These are phyloP conservation scores for Malus asiatica DNA, from an alignment of 306 rosid species.

Conservation along the genomic window DNA sequence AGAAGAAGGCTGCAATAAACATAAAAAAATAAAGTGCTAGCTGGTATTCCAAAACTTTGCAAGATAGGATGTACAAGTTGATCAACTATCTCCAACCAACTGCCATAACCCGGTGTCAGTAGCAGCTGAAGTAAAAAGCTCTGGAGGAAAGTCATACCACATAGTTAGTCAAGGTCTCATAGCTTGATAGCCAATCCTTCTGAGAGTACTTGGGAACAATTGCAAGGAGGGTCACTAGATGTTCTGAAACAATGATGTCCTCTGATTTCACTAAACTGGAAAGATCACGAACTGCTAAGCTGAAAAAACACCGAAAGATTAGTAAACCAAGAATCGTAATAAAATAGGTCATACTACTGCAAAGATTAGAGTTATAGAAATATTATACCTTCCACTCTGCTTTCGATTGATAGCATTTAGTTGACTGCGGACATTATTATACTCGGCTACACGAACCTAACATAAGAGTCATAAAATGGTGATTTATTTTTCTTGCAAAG, in stretches of 20 bases:
- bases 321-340: conserved; percentile 15
- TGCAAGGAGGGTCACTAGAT: conserved; percentile 81
- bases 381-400: conserved; percentile 80
- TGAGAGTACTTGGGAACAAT: conserved; percentile 83
- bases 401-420: conserved; percentile 83
- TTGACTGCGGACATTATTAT: conserved; percentile 72
- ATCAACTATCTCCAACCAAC: conserved; percentile 9
- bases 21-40: background rate
- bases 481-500: background rate
- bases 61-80: conserved; percentile 7
- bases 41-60: conserved; percentile 14
- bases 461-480: conserved; percentile 11
- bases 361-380: background rate
- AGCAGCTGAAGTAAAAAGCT: conserved; percentile 12
- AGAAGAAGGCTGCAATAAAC: conserved; percentile 5
- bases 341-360: background rate
- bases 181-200: conserved; percentile 90
- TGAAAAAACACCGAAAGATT: conserved; percentile 28
- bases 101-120: conserved; percentile 1
- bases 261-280: conserved; percentile 85
- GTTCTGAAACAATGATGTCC: conserved; percentile 72
- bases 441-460: conserved; percentile 82
- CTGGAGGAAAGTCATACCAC: conserved; percentile 45
- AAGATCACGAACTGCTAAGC: conserved; percentile 93
- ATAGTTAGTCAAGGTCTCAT: conserved; percentile 77